Evolutionary conservation across 2,329 filamentous ascomycete genomes (phyloP).

Genomic region (Rutstroemia sydowiana): DNA sequence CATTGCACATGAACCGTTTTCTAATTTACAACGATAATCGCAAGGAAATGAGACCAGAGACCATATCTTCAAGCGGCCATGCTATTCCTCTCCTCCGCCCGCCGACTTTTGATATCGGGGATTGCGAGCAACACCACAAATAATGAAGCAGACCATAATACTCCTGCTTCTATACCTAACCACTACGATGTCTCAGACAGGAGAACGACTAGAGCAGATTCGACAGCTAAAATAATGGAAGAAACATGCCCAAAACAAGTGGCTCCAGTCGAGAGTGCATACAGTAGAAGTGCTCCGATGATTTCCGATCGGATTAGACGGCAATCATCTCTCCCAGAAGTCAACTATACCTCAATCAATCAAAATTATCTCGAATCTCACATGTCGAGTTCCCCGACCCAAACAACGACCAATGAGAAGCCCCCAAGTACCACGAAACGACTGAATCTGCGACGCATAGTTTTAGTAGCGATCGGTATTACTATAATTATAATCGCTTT

Average conservation of each 20-base stretch:
- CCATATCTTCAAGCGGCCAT: not conserved
- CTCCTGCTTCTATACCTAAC: not conserved
- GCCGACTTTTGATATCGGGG: not conserved
- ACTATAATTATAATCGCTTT: not conserved
- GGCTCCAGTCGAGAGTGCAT: not conserved
- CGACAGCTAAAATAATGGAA: not conserved
- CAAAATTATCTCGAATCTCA: not conserved
- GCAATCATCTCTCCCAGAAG: not conserved
- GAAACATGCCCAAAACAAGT: not conserved
- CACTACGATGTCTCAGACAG: not conserved
- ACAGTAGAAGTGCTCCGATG: not conserved
- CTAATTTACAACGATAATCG: not conserved
- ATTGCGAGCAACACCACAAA: not conserved
- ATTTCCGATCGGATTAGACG: not conserved
- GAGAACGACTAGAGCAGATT: not conserved
- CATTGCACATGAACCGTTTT: no score
- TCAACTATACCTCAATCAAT: not conserved
- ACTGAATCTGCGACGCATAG: not conserved
- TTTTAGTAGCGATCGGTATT: not conserved
- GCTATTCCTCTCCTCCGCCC: conserved; percentile 3
- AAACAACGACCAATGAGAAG: not conserved
- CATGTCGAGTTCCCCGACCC: no score
- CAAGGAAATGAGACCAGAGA: conserved; percentile 1
- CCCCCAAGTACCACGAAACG: not conserved
- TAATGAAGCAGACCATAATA: not conserved